These are phyloP conservation scores for Mortierella sp. DNA, from an alignment of 371 early-diverging fungal genomes.

Conservation along the genomic window DNA sequence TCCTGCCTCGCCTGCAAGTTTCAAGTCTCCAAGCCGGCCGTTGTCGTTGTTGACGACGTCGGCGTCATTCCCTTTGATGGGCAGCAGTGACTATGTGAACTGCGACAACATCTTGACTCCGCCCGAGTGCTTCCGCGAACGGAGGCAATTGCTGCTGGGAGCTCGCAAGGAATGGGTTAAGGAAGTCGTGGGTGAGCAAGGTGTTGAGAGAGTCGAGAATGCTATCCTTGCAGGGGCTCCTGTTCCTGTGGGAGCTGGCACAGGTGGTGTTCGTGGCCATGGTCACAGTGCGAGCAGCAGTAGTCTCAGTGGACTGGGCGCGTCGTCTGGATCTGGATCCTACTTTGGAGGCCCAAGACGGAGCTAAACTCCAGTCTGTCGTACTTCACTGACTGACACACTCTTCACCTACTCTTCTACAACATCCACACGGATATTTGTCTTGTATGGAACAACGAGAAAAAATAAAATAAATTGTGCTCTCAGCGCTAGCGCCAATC, in stretches of 20 bases:
- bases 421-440: neutral
- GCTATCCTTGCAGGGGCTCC: constrained; percentile 29
- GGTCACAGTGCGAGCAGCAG: constrained; percentile 3
- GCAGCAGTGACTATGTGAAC: constrained; percentile 43
- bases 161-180: constrained; percentile 42
- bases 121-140: constrained; percentile 51
- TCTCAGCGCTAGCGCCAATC: neutral
- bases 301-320: neutral
- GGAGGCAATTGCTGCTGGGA: constrained; percentile 28
- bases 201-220: constrained; percentile 31
- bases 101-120: constrained; percentile 52
- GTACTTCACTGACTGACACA: too few species aligned
- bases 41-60: constrained; percentile 39
- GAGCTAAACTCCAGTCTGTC: neutral
- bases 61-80: constrained; percentile 33
- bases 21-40: constrained; percentile 37
- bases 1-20: neutral
- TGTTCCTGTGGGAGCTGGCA: neutral
- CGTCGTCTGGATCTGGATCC: neutral
- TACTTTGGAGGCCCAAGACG: constrained; percentile 5
- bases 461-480: neutral
- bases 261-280: neutral
- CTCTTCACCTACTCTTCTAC: neutral
- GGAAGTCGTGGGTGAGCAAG: constrained; percentile 23
- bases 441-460: neutral